Evolutionary conservation across 192 early-diverging fungal genomes (phyloP).

Genomic region (Allomyces javanicus): DNA sequence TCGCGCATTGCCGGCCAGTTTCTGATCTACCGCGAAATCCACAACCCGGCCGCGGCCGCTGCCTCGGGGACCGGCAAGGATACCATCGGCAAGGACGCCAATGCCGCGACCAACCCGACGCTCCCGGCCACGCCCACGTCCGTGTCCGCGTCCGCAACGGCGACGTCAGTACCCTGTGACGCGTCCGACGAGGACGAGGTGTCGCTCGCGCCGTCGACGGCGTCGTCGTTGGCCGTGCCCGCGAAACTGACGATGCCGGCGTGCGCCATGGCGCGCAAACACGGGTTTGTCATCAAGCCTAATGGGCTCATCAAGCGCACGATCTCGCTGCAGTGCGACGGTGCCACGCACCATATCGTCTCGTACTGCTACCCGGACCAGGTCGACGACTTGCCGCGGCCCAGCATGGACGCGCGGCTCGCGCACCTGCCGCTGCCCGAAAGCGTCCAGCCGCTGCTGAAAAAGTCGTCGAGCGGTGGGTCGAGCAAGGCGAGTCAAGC

Average conservation of each 20-base stretch:
- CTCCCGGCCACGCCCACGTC: no score
- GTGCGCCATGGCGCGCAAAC: not conserved
- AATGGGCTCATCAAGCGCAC: conserved; percentile 1
- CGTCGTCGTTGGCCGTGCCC: no score
- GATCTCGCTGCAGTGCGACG: not conserved
- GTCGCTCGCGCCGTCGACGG: no score
- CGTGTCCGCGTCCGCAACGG: no score
- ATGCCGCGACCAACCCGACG: no score
- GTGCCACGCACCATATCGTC: not conserved
- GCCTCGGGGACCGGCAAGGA: no score
- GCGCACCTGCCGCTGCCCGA: not conserved
- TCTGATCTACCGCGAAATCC: not conserved
- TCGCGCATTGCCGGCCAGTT: not conserved
- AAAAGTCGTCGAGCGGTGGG: not conserved
- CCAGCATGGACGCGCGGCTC: not conserved
- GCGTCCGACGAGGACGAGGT: no score
- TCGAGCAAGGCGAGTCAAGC: not conserved
- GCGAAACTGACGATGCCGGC: no score
- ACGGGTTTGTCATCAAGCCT: not conserved
- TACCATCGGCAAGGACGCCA: no score
- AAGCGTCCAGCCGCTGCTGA: not conserved
- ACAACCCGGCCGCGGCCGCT: no score
- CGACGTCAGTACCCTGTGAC: no score
- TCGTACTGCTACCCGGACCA: not conserved
- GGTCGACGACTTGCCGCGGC: not conserved